phyloP scores from a whole-genome alignment of 345 rosid species.

The Turnera subulata region DNA sequence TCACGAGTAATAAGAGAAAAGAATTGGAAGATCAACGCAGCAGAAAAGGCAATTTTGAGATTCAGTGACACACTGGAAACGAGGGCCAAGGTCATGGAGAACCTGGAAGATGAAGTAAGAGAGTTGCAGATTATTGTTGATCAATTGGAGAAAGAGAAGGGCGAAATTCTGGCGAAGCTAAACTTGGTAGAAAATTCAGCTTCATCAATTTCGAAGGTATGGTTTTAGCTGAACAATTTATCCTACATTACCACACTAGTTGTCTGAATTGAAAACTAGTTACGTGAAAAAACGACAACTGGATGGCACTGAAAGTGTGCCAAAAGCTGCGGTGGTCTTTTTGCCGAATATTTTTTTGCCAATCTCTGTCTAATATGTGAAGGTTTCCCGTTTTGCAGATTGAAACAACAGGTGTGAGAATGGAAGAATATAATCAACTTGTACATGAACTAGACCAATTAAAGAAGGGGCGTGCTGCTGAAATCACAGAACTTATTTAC shows the following conservation, averaged over 20 bases:
- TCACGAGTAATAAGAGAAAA: constrained; percentile 30
- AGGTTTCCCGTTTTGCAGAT: constrained; percentile 24
- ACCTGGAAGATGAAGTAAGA: constrained; percentile 38
- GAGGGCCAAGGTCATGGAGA: constrained; percentile 25
- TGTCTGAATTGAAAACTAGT: neutral
- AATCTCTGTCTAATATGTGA: neutral
- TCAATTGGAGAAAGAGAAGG: constrained; percentile 41
- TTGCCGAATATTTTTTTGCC: no score
- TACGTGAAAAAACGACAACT: no score
- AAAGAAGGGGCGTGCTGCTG: constrained; percentile 38
- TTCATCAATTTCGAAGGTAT: constrained; percentile 40
- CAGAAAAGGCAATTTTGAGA: constrained; percentile 37
- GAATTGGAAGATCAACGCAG: constrained; percentile 25
- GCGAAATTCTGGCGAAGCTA: constrained; percentile 26
- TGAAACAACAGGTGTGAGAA: constrained; percentile 18
- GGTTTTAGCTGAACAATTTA: no score
- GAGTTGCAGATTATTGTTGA: constrained; percentile 23
- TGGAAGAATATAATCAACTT: constrained; percentile 41
- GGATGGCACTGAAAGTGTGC: no score
- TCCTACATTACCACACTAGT: neutral
- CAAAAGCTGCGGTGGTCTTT: no score
- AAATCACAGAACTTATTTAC: constrained; percentile 46
- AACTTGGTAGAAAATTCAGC: constrained; percentile 23
- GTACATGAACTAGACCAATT: constrained; percentile 42
- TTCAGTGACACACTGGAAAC: constrained; percentile 23